These are phyloP conservation scores for Komagataella populi DNA, from an alignment of 805 yeast species.

Conservation along the genomic window DNA sequence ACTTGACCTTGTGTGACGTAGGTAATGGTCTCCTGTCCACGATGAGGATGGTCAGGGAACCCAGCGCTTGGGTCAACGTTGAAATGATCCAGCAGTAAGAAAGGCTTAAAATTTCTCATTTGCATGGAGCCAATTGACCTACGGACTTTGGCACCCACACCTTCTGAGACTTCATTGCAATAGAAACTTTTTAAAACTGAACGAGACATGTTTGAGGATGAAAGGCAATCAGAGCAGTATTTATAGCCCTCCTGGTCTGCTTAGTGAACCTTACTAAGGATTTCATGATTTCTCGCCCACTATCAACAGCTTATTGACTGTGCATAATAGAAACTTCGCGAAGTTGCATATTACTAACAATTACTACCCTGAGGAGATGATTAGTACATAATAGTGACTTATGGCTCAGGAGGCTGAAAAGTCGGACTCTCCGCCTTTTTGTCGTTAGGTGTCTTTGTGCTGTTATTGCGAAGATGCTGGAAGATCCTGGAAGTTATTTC, in stretches of 20 bases:
- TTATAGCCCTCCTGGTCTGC: not conserved
- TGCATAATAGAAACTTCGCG: not conserved
- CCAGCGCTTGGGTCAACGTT: conserved; percentile 51
- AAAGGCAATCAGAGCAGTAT: not conserved
- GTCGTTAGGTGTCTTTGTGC: not conserved
- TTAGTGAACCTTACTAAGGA: not conserved
- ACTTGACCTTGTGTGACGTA: conserved; percentile 49
- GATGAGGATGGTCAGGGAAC: conserved; percentile 75
- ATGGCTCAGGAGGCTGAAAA: too few species aligned
- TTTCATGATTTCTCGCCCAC: not conserved
- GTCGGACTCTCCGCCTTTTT: too few species aligned
- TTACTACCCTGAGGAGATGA: not conserved
- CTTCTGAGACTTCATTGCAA: conserved; percentile 68
- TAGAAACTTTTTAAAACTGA: conserved; percentile 25
- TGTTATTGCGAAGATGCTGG: not conserved
- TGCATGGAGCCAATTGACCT: conserved; percentile 62
- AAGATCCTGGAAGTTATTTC: conserved; percentile 7
- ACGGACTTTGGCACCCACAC: conserved; percentile 80
- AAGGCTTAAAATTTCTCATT: conserved; percentile 69
- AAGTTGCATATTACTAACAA: not conserved
- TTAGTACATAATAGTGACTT: not conserved
- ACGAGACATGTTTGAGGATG: not conserved
- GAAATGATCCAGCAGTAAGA: conserved; percentile 73
- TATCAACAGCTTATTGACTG: not conserved
- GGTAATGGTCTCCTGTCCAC: conserved; percentile 76